Conservation (phyloP, 2,329 filamentous ascomycete species). For the Penicillium rolfsii region DNA sequence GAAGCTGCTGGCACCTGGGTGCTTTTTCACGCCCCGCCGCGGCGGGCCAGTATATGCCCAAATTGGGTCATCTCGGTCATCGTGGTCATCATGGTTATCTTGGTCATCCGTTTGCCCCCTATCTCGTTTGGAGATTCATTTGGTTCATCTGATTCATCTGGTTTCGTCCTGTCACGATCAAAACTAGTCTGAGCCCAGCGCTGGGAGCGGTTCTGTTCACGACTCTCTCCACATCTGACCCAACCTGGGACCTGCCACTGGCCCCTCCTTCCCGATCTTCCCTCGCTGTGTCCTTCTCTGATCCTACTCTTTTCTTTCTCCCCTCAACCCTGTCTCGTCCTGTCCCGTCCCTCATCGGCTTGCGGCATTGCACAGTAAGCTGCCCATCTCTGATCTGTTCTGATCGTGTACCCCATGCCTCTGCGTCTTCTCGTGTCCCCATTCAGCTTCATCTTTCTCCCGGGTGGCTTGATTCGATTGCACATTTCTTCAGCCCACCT, state of each 20-base stretch:
- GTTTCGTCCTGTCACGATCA: not conserved
- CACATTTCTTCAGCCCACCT: not conserved
- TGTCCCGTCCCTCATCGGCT: conserved; percentile 5
- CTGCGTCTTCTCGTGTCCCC: not conserved
- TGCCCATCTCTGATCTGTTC: not conserved
- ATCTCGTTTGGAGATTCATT: not conserved
- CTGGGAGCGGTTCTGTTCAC: not conserved
- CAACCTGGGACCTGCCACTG: not conserved
- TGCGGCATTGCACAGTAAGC: conserved; percentile 18
- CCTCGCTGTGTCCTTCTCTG: not conserved
- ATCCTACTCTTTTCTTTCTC: conserved; percentile 7
- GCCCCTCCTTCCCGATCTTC: conserved; percentile 2
- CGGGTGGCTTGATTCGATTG: not conserved
- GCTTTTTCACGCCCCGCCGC: conserved; percentile 7
- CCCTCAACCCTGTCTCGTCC: conserved; percentile 1
- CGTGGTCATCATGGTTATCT: not conserved
- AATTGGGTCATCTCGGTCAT: conserved; percentile 1
- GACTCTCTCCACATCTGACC: conserved; percentile 3
- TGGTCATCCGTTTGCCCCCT: not conserved
- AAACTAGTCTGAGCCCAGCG: not conserved
- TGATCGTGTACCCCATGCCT: not conserved
- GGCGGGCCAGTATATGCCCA: conserved; percentile 15
- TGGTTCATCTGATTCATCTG: not conserved
- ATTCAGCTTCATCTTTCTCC: not conserved
- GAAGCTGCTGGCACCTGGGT: not conserved